Conservation (phyloP, 306 rosid species). For the Abrus pulchellus region DNA sequence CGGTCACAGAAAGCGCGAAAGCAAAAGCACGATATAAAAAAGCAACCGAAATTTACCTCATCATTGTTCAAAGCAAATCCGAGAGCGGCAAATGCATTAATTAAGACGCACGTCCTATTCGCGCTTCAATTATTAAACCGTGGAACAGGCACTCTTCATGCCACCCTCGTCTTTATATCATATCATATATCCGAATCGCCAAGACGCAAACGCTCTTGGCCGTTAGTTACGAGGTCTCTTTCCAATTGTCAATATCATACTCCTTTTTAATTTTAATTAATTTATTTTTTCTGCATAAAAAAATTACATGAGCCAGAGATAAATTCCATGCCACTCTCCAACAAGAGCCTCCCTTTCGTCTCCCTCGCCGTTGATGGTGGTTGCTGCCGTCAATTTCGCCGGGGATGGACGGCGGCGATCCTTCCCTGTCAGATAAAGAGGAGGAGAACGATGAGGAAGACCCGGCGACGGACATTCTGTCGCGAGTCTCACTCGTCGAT, state of each 20-base stretch:
- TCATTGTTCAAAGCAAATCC: slow-evolving; percentile 24
- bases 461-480: slow-evolving; percentile 39
- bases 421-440: slow-evolving; percentile 47
- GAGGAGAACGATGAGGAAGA: slow-evolving; percentile 49
- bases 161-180: slow-evolving; percentile 42
- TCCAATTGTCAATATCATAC: slow-evolving; percentile 36
- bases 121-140: slow-evolving; percentile 36
- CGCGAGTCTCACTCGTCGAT: slow-evolving; percentile 50
- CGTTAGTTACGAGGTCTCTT: slow-evolving; percentile 49
- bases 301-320: slow-evolving; percentile 34
- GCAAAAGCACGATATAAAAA: not conserved
- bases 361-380: slow-evolving; percentile 68
- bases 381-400: slow-evolving; percentile 40
- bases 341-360: slow-evolving; percentile 47
- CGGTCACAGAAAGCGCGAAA: not conserved
- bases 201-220: slow-evolving; percentile 45
- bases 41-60: not conserved
- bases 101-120: slow-evolving; percentile 35
- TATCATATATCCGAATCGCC: slow-evolving; percentile 38
- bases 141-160: slow-evolving; percentile 55
- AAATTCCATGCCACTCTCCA: slow-evolving; percentile 46
- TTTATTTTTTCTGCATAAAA: slow-evolving; percentile 18
- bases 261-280: not conserved
- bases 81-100: slow-evolving; percentile 44
- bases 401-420: slow-evolving; percentile 73